A percentile compares a stretch with the other conserved stretches of the same genome.
These are phyloP conservation scores for Macrocystidia cucumis DNA, from an alignment of 1,284 basidiomycete genomes.

Conservation along the genomic window DNA sequence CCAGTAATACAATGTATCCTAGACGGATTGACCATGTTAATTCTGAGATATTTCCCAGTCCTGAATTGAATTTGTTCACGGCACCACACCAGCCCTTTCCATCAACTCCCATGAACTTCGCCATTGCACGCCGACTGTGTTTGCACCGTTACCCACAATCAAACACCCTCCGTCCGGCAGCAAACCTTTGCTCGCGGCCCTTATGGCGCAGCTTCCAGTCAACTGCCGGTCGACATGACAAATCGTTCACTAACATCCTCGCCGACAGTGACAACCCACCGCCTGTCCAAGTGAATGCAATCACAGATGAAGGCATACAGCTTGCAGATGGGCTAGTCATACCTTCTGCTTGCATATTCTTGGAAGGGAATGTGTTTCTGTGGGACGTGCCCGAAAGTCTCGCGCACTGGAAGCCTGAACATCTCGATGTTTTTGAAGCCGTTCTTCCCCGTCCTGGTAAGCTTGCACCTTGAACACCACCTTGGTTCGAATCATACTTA, in stretches of 20 bases:
- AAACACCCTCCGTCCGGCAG: too few relatives aligned
- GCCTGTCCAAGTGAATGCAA: conserved; percentile 61
- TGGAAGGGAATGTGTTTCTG: conserved; percentile 82
- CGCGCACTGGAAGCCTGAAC: conserved; percentile 57
- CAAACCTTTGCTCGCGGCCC: conserved; percentile 1
- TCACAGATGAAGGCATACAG: conserved; percentile 53
- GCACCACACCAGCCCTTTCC: too few relatives aligned
- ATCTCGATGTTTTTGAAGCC: conserved; percentile 76
- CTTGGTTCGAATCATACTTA: background rate
- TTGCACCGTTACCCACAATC: too few relatives aligned
- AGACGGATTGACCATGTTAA: too few relatives aligned
- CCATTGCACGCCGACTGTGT: too few relatives aligned
- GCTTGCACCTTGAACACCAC: conserved; percentile 15
- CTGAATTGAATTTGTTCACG: too few relatives aligned
- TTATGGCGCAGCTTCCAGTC: conserved; percentile 13
- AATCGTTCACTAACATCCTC: conserved; percentile 62
- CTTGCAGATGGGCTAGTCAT: conserved; percentile 74
- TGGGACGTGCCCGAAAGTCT: conserved; percentile 77
- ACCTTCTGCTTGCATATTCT: conserved; percentile 72
- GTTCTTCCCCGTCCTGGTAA: conserved; percentile 82
- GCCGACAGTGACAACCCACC: conserved; percentile 62
- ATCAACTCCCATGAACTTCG: too few relatives aligned
- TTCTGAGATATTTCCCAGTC: too few relatives aligned
- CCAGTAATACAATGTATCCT: too few relatives aligned
- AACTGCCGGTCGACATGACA: conserved; percentile 12